Base-by-base conservation (phyloP, 768 basidiomycete species). In the Tricholoma sp. region DNA sequence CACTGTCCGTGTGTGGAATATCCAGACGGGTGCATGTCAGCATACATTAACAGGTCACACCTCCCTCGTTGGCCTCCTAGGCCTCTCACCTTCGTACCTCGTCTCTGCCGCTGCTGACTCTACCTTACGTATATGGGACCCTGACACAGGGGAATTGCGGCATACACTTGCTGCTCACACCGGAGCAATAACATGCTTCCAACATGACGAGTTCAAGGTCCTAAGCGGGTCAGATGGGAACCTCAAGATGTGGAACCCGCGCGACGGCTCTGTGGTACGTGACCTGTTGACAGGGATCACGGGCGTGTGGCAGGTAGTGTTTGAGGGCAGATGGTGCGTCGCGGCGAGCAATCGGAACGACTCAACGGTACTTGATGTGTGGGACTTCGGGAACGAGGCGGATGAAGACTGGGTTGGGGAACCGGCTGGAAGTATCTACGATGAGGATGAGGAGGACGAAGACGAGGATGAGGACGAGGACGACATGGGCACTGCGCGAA, bases 151-250 rank as follows among this genome's bases (percentile, higher is more conserved):
- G 54, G 85, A 86, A 56, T 77, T 91, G 31, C 84, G 82, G 37
- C 88, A 94, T 61, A 86, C 88, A 0, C 81, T 99, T 31, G 86
- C 88, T 3, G 93, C 91, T 1, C 96, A 98, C 69, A 89, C 89
- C 6, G 96, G 95, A 18, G 94, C 96, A n/a, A 98, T 99, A 62
- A 98, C 97, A 15, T 99, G 96, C 74, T 98, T 98, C 80, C 94
- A 96, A 70, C 94, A 97, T 62, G 96, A 98, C 69, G 95, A 98
- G 68, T 93, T 91, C 77, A 98, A 97, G 68, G 92, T 98, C 45
- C 80, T 99, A 29, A 92, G 89, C 65, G 96, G 96, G 11, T 91
- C 89, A 12, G 97, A 98, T 63, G 97, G 97, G 13, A 93, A 91
- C 57, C 78, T 99, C 63, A 98, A 98, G 79, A 91, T 98, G 86